Evolutionary conservation across 345 rosid species (phyloP).

Genomic region (Zanthoxylum bungeanum): DNA sequence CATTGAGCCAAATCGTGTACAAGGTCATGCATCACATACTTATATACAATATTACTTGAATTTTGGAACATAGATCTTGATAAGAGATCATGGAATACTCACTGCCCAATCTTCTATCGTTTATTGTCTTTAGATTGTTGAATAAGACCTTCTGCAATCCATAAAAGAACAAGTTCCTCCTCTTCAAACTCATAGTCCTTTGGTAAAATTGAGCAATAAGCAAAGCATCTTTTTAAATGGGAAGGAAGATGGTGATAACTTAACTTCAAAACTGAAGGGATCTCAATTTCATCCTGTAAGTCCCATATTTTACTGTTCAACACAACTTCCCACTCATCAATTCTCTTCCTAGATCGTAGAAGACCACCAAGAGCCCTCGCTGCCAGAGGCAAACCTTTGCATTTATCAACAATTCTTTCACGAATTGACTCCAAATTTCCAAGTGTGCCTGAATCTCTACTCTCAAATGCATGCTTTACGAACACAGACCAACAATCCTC

Average conservation of each 20-base stretch:
- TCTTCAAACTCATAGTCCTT: neutral
- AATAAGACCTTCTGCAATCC: slow-evolving; percentile 29
- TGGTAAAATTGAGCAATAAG: slow-evolving; percentile 10
- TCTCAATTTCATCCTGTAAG: neutral
- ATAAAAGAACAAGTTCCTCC: slow-evolving; percentile 5
- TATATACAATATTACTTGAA: neutral
- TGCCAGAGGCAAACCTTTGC: neutral
- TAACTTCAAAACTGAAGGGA: neutral
- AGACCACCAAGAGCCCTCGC: neutral
- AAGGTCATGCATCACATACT: slow-evolving; percentile 17
- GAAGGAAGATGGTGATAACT: slow-evolving; percentile 20
- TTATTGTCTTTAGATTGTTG: neutral
- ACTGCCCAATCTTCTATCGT: neutral
- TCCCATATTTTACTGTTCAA: neutral
- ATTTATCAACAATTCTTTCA: neutral
- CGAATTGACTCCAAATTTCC: neutral
- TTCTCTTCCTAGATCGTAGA: neutral
- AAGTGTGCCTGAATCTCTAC: neutral
- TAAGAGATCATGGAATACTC: neutral
- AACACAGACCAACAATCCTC: neutral
- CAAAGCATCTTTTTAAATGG: slow-evolving; percentile 30
- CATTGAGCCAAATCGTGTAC: slow-evolving; percentile 6
- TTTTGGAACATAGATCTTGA: slow-evolving; percentile 15
- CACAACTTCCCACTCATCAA: neutral
- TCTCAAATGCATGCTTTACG: neutral